Conservation (phyloP, 176 grass and related monocot genomes). For the Ensete ventricosum region DNA sequence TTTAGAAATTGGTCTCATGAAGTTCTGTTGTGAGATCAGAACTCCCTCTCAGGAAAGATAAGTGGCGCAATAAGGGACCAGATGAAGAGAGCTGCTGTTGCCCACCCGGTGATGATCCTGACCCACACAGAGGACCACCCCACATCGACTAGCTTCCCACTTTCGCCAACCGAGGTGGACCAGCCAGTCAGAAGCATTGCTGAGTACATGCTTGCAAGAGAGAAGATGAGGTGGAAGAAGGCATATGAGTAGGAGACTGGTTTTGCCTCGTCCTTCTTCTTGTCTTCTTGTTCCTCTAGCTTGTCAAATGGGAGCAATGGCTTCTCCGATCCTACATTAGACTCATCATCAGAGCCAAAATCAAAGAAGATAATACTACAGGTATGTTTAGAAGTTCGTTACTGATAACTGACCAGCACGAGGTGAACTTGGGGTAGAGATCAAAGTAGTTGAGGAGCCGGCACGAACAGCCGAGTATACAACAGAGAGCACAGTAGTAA, state of each 20-base stretch:
- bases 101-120: constrained; percentile 86
- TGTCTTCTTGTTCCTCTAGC: constrained; percentile 53
- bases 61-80: constrained; percentile 79
- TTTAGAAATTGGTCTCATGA: background rate
- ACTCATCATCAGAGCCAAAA: background rate
- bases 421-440: constrained; percentile 77
- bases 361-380: background rate
- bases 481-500: constrained; percentile 91
- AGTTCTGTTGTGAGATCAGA: constrained; percentile 31
- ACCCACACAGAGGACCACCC: constrained; percentile 97
- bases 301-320: constrained; percentile 91
- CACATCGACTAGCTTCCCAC: constrained; percentile 87
- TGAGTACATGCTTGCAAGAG: constrained; percentile 97
- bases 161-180: constrained; percentile 86
- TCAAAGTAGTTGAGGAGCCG: constrained; percentile 71
- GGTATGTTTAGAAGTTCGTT: background rate
- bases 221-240: constrained; percentile 99
- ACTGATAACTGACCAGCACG: constrained; percentile 50
- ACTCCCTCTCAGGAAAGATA: constrained; percentile 91
- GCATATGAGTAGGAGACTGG: constrained; percentile 89
- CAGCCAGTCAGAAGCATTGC: constrained; percentile 95
- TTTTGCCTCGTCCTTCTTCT: constrained; percentile 49
- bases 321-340: constrained; percentile 54
- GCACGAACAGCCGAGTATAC: constrained; percentile 96
- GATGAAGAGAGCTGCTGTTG: constrained; percentile 71